Percentiles rank a stretch among this genome's conserved stretches.
These are phyloP conservation scores for Metschnikowia aberdeeniae DNA, from an alignment of 805 yeast genomes.

Conservation along the genomic window DNA sequence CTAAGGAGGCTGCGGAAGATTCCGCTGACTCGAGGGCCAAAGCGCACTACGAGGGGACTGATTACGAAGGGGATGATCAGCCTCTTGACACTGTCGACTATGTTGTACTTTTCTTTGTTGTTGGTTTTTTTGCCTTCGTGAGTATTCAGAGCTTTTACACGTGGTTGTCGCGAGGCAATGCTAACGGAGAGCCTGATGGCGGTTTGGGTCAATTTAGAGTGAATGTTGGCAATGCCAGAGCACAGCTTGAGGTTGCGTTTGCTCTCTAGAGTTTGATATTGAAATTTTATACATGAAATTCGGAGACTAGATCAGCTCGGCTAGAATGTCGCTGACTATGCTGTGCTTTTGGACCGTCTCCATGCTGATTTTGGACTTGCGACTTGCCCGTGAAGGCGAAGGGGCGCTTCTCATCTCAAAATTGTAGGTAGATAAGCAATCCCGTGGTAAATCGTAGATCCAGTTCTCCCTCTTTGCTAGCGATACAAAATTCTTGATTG, in stretches of 20 bases:
- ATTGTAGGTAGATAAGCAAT: conserved; percentile 39
- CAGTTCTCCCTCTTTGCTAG: conserved; percentile 56
- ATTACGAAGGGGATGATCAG: conserved; percentile 14
- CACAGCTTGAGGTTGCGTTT: conserved; percentile 25
- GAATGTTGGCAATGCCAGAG: conserved; percentile 5
- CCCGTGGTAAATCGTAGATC: conserved; percentile 54
- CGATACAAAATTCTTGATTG: conserved; percentile 57
- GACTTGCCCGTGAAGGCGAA: conserved; percentile 3
- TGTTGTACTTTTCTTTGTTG: conserved; percentile 26
- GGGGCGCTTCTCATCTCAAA: conserved; percentile 12
- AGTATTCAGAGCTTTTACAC: conserved; percentile 25
- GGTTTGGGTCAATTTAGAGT: conserved; percentile 3
- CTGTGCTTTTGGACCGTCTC: conserved; percentile 20
- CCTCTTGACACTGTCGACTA: conserved; percentile 36
- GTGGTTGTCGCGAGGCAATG: conserved; percentile 22
- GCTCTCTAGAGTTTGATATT: conserved; percentile 21
- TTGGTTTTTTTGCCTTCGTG: conserved; percentile 26
- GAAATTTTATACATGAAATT: conserved; percentile 1
- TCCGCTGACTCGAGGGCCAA: conserved; percentile 22
- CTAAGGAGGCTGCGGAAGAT: conserved; percentile 12
- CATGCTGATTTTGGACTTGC: conserved; percentile 4
- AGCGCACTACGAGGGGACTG: conserved; percentile 34
- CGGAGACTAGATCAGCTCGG: conserved; percentile 19
- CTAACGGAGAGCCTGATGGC: conserved; percentile 8
- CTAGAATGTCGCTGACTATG: conserved; percentile 27